Conservation (phyloP, 164 flowering plant genomes). For the Berberis thunbergii region DNA sequence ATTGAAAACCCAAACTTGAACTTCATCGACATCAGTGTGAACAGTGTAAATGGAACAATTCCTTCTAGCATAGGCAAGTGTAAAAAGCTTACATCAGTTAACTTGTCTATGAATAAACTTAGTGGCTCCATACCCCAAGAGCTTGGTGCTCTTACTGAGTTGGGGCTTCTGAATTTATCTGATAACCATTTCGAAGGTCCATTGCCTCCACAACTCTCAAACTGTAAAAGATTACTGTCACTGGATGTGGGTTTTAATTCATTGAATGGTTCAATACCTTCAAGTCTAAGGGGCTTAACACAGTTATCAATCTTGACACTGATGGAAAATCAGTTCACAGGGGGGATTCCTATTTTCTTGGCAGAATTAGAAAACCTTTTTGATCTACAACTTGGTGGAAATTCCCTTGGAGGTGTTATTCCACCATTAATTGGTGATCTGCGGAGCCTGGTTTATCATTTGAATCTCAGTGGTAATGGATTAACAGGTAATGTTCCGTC, state of each 20-base stretch:
- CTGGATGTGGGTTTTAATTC: constrained; percentile 51
- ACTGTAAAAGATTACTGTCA: constrained; percentile 21
- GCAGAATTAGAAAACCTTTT: constrained; percentile 33
- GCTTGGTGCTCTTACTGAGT: constrained; percentile 34
- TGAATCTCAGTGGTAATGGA: constrained; percentile 55
- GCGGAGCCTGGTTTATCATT: constrained; percentile 34
- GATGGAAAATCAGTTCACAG: constrained; percentile 43
- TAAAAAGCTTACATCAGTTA: constrained; percentile 32
- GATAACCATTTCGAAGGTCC: constrained; percentile 40
- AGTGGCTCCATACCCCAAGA: constrained; percentile 45
- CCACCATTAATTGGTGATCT: constrained; percentile 55
- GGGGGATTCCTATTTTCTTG: constrained; percentile 55
- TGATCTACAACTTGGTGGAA: constrained; percentile 74
- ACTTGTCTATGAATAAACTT: constrained; percentile 50
- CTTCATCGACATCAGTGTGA: constrained; percentile 13
- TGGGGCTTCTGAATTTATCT: constrained; percentile 39
- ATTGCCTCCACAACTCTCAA: constrained; percentile 42
- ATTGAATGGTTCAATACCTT: constrained; percentile 50
- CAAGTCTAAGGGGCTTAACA: constrained; percentile 30
- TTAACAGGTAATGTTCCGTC: constrained; percentile 27
- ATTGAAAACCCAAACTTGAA: not conserved
- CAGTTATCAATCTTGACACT: constrained; percentile 33
- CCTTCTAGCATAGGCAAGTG: constrained; percentile 52
- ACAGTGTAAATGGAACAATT: constrained; percentile 39
- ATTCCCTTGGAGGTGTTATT: constrained; percentile 55